These are phyloP conservation scores for Aphanomyces cochlioides DNA, from an alignment of 352 stramenopile genomes.

Conservation along the genomic window DNA sequence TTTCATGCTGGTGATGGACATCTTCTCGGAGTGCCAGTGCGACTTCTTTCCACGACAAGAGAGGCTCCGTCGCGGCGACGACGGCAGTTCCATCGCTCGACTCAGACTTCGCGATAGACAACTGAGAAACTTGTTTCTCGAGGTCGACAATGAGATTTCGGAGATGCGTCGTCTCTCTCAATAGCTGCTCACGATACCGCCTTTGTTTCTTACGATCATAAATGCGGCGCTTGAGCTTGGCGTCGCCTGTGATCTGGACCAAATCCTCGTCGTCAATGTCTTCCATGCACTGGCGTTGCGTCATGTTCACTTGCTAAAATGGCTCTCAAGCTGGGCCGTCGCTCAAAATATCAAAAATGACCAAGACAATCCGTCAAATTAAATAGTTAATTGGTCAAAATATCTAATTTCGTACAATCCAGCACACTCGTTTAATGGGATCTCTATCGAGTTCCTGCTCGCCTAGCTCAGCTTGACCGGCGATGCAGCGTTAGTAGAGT, in stretches of 20 bases:
- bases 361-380: too few relatives aligned
- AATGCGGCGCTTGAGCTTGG: slow-evolving; percentile 1
- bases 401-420: too few relatives aligned
- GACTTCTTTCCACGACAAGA: slow-evolving; percentile 23
- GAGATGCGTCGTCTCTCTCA: neutral
- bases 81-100: neutral
- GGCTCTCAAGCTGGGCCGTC: too few relatives aligned
- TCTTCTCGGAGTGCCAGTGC: neutral
- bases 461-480: too few relatives aligned
- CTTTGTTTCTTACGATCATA: slow-evolving; percentile 13
- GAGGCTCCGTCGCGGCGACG: neutral
- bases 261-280: slow-evolving; percentile 1
- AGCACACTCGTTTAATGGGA: too few relatives aligned
- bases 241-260: neutral
- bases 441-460: too few relatives aligned
- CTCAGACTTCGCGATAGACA: neutral
- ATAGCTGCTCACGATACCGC: neutral
- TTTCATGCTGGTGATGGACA: neutral
- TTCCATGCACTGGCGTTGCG: neutral
- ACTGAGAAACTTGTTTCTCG: neutral
- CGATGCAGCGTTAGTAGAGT: too few relatives aligned
- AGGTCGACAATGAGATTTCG: neutral
- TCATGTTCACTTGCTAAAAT: neutral
- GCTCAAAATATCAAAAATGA: too few relatives aligned
- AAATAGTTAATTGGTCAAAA: too few relatives aligned